These are phyloP conservation scores for Apiospora arundinis DNA, from an alignment of 2,329 filamentous ascomycete species.

Conservation along the genomic window DNA sequence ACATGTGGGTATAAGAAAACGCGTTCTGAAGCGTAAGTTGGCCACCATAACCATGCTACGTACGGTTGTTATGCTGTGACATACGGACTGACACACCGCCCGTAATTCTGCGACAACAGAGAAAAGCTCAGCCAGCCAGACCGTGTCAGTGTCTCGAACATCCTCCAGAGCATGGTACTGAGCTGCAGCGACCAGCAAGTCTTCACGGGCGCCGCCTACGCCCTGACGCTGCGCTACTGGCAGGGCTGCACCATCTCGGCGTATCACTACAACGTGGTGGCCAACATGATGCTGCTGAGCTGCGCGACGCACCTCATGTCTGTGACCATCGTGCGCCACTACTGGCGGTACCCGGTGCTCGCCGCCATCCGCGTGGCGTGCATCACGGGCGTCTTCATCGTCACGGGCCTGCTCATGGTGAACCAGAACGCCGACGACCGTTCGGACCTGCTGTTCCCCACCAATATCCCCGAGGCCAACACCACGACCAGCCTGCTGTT, in stretches of 20 bases:
- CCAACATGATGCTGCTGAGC: slow-evolving; percentile 44
- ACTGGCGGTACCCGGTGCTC: slow-evolving; percentile 41
- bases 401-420: slow-evolving; percentile 41
- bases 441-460: slow-evolving; percentile 34
- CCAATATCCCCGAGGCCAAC: slow-evolving; percentile 32
- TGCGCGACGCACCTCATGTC: slow-evolving; percentile 46
- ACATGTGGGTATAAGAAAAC: neutral
- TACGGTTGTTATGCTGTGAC: neutral
- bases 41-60: neutral
- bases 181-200: slow-evolving; percentile 46
- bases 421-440: slow-evolving; percentile 36
- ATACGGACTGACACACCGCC: neutral
- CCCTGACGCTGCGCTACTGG: slow-evolving; percentile 42
- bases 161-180: slow-evolving; percentile 40
- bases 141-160: slow-evolving; percentile 34
- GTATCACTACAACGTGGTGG: slow-evolving; percentile 46
- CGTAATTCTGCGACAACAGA: neutral
- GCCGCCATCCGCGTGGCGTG: slow-evolving; percentile 39
- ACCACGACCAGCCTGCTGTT: slow-evolving; percentile 35
- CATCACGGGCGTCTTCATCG: slow-evolving; percentile 38
- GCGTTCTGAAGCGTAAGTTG: neutral
- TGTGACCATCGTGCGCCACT: slow-evolving; percentile 42
- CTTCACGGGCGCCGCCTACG: slow-evolving; percentile 46
- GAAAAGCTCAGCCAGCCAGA: neutral
- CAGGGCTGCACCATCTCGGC: slow-evolving; percentile 41